Conservation (phyloP, 2,329 filamentous ascomycete species). For the Fusarium musae region DNA sequence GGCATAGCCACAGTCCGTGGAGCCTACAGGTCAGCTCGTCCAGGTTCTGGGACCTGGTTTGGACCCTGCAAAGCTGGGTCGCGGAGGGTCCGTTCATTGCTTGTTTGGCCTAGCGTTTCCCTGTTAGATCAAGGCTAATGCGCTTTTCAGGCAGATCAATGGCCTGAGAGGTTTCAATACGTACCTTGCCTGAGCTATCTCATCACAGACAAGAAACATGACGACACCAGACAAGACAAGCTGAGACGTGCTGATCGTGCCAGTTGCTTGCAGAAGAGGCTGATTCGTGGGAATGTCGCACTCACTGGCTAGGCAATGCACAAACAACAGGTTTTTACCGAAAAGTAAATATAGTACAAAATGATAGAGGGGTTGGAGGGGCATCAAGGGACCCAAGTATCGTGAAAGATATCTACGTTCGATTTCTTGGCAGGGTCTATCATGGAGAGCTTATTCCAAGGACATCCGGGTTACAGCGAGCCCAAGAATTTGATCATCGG, state of each 20-base stretch:
- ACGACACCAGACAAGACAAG: conserved; percentile 29
- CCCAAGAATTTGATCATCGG: conserved; percentile 12
- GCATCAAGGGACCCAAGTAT: conserved; percentile 17
- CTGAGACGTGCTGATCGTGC: conserved; percentile 20
- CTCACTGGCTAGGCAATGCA: conserved; percentile 9
- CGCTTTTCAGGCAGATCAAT: conserved; percentile 42
- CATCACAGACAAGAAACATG: conserved; percentile 23
- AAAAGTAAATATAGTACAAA: conserved; percentile 8
- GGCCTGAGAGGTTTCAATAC: conserved; percentile 16
- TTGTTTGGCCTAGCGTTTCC: conserved; percentile 34
- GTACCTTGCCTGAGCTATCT: conserved; percentile 24
- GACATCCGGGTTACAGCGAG: neutral
- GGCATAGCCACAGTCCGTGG: conserved; percentile 37
- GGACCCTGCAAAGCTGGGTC: conserved; percentile 44
- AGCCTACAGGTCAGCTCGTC: conserved; percentile 41
- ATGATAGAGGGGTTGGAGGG: conserved; percentile 18
- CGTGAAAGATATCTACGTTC: neutral
- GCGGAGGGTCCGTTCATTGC: conserved; percentile 16
- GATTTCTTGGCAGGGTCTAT: conserved; percentile 12
- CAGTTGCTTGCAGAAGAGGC: conserved; percentile 28
- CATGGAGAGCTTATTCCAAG: conserved; percentile 7
- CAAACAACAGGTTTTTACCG: conserved; percentile 33
- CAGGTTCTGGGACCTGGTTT: conserved; percentile 36
- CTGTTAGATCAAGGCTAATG: conserved; percentile 39
- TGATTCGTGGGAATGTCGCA: conserved; percentile 27